Evolutionary conservation across 176 grass and related monocot species (phyloP).

Genomic region (Oryza glumipatula): DNA sequence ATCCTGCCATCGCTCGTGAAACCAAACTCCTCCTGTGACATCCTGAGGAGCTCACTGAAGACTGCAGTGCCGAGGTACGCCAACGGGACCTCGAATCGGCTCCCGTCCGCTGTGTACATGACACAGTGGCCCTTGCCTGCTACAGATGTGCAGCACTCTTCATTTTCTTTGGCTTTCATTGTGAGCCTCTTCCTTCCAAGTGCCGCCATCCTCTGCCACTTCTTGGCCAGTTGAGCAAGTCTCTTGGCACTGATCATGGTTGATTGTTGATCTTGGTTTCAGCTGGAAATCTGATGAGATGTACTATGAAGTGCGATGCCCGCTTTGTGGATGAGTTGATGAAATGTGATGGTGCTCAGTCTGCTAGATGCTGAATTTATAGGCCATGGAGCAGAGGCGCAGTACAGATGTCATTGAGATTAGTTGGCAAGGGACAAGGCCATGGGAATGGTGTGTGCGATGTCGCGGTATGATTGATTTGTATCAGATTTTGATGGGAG

Average conservation of each 20-base stretch:
- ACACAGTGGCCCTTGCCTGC: conserved; percentile 45
- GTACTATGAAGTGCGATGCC: not conserved
- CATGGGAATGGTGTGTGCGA: not conserved
- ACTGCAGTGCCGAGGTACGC: conserved; percentile 44
- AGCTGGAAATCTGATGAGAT: not conserved
- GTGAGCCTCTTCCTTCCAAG: conserved; percentile 53
- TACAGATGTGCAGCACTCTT: conserved; percentile 6
- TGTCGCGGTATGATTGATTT: conserved; percentile 2
- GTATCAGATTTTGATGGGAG: conserved; percentile 35
- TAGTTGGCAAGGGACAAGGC: not conserved
- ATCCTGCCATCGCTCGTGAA: conserved; percentile 39
- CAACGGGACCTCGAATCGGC: conserved; percentile 61
- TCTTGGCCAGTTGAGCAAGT: conserved; percentile 11
- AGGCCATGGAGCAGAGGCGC: not conserved
- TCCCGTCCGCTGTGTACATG: conserved; percentile 49
- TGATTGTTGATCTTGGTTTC: not conserved
- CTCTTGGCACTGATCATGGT: not conserved
- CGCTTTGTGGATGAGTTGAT: not conserved
- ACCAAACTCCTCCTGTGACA: conserved; percentile 60
- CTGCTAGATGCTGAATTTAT: not conserved
- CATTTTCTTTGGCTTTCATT: not conserved
- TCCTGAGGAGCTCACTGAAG: conserved; percentile 45
- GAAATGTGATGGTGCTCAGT: not conserved
- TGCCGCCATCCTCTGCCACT: conserved; percentile 37
- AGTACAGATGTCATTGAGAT: not conserved